A percentile compares a stretch with the other conserved stretches of the same genome.
Evolutionary conservation across 768 basidiomycete genomes (phyloP).

Genomic region (Tylopilus balloui): DNA sequence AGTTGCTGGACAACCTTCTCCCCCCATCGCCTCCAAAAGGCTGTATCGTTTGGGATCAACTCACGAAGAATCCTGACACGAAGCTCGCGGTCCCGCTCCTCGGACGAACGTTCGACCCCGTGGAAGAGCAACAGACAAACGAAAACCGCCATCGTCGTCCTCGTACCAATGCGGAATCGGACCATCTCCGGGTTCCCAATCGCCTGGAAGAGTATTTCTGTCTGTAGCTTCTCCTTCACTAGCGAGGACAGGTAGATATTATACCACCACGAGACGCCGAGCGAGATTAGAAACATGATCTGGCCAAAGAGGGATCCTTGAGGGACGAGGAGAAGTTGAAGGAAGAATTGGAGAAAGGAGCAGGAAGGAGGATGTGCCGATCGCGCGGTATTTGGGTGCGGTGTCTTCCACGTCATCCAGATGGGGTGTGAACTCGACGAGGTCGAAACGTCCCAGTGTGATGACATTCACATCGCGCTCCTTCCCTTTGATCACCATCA

Average conservation of each 20-base stretch:
- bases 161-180: conserved; percentile 14
- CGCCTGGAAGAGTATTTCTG: conserved; percentile 8
- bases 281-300: conserved; percentile 30
- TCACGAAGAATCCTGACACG: conserved; percentile 11
- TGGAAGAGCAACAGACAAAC: conserved; percentile 24
- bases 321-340: conserved; percentile 34
- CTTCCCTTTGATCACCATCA: conserved; percentile 28
- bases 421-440: neutral
- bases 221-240: conserved; percentile 32
- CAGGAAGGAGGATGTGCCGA: conserved; percentile 27
- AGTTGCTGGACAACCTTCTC: conserved; percentile 21
- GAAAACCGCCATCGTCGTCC: conserved; percentile 25
- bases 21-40: conserved; percentile 22
- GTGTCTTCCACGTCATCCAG: no score
- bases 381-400: neutral
- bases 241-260: conserved; percentile 32
- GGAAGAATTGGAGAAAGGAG: conserved; percentile 30
- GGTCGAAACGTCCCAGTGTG: conserved; percentile 21
- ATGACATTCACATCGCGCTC: conserved; percentile 28
- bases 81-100: neutral
- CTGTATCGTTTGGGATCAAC: conserved; percentile 23
- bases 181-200: conserved; percentile 9
- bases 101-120: neutral
- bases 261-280: conserved; percentile 33
- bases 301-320: conserved; percentile 34